Evolutionary conservation across 1,284 basidiomycete genomes (phyloP).

Genomic region (Schizophyllum commune): DNA sequence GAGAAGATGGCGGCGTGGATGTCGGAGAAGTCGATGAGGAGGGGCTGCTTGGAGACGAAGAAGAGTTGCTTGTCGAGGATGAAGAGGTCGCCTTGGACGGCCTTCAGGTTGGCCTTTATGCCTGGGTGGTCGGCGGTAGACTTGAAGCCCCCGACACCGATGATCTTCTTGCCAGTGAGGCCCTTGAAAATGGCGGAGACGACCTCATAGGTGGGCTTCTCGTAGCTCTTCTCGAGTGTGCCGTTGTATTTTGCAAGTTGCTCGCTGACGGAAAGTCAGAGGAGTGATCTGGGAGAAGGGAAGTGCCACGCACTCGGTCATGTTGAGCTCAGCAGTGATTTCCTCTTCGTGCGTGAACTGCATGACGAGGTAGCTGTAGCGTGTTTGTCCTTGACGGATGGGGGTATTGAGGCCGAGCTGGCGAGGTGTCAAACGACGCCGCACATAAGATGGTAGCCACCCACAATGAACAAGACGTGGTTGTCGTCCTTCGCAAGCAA

Average conservation of each 20-base stretch:
- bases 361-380: constrained; percentile 97
- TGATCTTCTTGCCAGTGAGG: constrained; percentile 87
- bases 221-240: constrained; percentile 79
- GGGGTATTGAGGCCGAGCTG: constrained; percentile 87
- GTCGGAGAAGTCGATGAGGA: constrained; percentile 86
- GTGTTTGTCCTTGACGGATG: constrained; percentile 96
- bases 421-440: constrained; percentile 2
- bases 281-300: not conserved
- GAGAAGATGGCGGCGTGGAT: constrained; percentile 92
- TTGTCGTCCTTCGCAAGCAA: constrained; percentile 95
- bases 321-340: constrained; percentile 92
- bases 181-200: constrained; percentile 93
- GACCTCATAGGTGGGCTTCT: constrained; percentile 92
- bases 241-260: constrained; percentile 73
- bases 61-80: constrained; percentile 97
- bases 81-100: constrained; percentile 95
- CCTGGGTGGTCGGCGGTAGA: constrained; percentile 69
- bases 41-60: constrained; percentile 96
- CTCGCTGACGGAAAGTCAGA: constrained; percentile 37
- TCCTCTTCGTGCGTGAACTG: constrained; percentile 97
- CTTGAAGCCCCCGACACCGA: constrained; percentile 70
- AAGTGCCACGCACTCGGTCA: constrained; percentile 56
- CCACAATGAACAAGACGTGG: constrained; percentile 90
- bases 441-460: constrained; percentile 18
- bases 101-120: constrained; percentile 97